Base-by-base conservation (phyloP, 306 rosid species). In the Sophora flavescens region DNA sequence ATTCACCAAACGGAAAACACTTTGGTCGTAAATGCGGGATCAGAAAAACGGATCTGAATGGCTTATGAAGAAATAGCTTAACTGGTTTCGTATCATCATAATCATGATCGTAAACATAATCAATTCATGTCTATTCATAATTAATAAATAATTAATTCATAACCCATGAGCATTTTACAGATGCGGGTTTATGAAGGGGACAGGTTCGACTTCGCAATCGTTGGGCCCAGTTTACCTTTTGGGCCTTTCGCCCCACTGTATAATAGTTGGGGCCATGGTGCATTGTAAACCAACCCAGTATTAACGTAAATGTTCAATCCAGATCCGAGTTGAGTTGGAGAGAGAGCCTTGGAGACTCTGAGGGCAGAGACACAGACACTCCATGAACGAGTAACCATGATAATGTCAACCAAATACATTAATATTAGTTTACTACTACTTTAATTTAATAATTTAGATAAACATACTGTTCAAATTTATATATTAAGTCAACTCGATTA, bases 41-140 rank as follows among this genome's bases (percentile, higher is more conserved):
- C 68, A 60, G 81, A 52, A 48, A 63, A 63, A 70, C 41, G 84
- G 80, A 83, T 83, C 79, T 75, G 67, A 83, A 57, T 14, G 52
- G 35, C 6, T 54, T 12, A 7, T 2, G 63, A 74, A 54, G 62
- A 44, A 7, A 56, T 44, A 13, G 58, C 58, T 68, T 38, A n/a
- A 32, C 18, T 44, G 54, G 39, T 36, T 42, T 66, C 18, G 13
- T 65, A 13, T 41, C 70, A 64, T 10, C 9, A 39, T 39, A 6
- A 41, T 8, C 47, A 30, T 30, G 3, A 2, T 30, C 32, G 32
- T 30, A 30, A 30, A 30, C 32, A 30, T 2, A 41, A 17, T 15
- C 30, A 22, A 18, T 8, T 56, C 32, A 9, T 54, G 13, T 51
- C 7, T 3, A 28, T 26, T 57, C 52, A 4, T 42, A 9, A 44